Evolutionary conservation across 805 yeast species (phyloP).

Genomic region (Ogataea glucozyma): DNA sequence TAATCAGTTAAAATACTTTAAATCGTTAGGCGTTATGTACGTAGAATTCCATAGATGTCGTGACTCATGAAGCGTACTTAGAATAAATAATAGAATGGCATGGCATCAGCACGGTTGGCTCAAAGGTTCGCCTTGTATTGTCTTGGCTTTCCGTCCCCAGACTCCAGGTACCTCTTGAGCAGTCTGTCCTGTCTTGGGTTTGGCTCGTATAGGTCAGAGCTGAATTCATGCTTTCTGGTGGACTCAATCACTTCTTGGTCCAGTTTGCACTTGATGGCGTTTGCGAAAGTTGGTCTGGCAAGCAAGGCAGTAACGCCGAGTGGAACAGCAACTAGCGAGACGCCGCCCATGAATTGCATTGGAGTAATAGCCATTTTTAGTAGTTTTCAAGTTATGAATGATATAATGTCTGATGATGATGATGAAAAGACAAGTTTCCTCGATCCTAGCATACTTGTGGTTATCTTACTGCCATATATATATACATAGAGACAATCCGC

Average conservation of each 20-base stretch:
- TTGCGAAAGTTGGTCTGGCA: conserved; percentile 39
- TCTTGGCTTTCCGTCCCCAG: conserved; percentile 35
- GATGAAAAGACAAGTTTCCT: no score
- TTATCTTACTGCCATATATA: no score
- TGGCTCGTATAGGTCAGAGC: conserved; percentile 29
- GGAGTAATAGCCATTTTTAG: conserved; percentile 32
- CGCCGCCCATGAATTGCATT: conserved; percentile 30
- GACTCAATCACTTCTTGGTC: conserved; percentile 36
- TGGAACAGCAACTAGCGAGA: conserved; percentile 33
- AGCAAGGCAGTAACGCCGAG: conserved; percentile 25
- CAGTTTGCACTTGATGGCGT: conserved; percentile 35
- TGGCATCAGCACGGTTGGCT: not conserved
- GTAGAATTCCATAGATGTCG: not conserved
- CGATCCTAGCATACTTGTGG: no score
- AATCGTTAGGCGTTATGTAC: not conserved
- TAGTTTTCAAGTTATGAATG: not conserved
- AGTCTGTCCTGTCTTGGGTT: conserved; percentile 28
- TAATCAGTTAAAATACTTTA: not conserved
- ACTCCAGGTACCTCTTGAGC: conserved; percentile 27
- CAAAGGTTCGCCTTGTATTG: conserved; percentile 20
- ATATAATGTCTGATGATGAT: not conserved
- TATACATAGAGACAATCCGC: no score
- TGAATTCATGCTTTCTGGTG: conserved; percentile 28
- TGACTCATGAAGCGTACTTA: conserved; percentile 2
- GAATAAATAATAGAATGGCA: not conserved